phyloP scores from a whole-genome alignment of 345 rosid species.

The Hevea brasiliensis region DNA sequence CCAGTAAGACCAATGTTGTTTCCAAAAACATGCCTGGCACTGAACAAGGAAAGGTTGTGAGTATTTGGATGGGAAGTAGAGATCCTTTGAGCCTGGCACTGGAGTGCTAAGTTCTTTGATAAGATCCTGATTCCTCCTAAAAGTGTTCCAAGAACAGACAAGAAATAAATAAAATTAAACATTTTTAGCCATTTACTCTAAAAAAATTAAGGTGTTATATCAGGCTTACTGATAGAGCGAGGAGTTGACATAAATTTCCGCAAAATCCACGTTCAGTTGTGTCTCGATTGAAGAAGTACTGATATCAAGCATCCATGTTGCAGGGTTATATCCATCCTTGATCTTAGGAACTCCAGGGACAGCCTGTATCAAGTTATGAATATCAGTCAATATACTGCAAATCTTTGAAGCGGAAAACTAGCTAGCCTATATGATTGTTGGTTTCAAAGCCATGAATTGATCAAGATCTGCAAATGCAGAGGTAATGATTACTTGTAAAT shows the following conservation, averaged over 20 bases:
- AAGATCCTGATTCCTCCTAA: conserved; percentile 32
- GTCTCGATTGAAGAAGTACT: conserved; percentile 62
- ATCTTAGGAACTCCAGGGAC: conserved; percentile 72
- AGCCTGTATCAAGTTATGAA: conserved; percentile 40
- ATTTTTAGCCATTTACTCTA: background rate
- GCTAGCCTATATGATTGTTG: background rate
- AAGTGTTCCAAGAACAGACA: background rate
- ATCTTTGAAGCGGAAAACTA: background rate
- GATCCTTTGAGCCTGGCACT: conserved; percentile 26
- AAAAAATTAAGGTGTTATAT: background rate
- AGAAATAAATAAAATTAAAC: background rate
- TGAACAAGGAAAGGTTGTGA: conserved; percentile 27
- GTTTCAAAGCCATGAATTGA: conserved; percentile 8
- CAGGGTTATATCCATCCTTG: conserved; percentile 74
- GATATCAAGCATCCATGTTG: conserved; percentile 95
- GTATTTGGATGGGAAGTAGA: conserved; percentile 26
- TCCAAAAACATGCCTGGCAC: conserved; percentile 35
- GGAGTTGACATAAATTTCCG: conserved; percentile 61
- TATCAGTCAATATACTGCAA: background rate
- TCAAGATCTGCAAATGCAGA: conserved; percentile 2
- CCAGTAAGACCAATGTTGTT: conserved; percentile 35
- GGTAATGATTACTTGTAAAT: background rate
- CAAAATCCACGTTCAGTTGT: conserved; percentile 67
- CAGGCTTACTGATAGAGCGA: conserved; percentile 58
- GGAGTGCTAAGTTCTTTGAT: conserved; percentile 29